Conservation (phyloP, 352 stramenopile genomes). For the Elongisporangium anandrum region DNA sequence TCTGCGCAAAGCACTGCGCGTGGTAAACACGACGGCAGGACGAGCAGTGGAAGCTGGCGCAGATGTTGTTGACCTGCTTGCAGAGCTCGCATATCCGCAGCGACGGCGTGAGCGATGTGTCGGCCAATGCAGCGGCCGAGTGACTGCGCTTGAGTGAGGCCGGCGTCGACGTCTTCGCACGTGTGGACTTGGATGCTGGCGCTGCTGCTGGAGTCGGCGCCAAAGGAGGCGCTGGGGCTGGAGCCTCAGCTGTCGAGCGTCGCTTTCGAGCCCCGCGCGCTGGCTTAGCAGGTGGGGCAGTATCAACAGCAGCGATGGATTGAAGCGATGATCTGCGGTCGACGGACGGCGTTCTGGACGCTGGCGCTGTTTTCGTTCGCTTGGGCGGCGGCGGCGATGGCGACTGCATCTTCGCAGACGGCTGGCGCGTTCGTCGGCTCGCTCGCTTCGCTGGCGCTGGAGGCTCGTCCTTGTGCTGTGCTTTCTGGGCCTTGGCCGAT, state of each 20-base stretch:
- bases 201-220: not conserved
- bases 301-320: not conserved
- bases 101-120: conserved; percentile 1
- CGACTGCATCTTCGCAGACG: not conserved
- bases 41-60: conserved; percentile 31
- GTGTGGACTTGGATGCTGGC: not conserved
- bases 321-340: not conserved
- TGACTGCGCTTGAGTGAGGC: not conserved
- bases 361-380: not conserved
- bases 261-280: not conserved
- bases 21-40: conserved; percentile 40
- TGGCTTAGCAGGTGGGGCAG: not conserved
- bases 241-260: not conserved
- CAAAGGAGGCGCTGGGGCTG: not conserved
- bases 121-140: not conserved
- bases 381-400: not conserved
- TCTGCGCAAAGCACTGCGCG: conserved; percentile 28
- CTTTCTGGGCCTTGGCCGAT: not conserved
- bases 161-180: not conserved
- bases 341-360: not conserved
- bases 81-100: conserved; percentile 41
- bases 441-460: not conserved
- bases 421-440: not conserved
- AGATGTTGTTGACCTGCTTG: conserved; percentile 23
- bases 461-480: not conserved